Base-by-base conservation (phyloP, 129 eudicot genomes). In the Solidago caesia region DNA sequence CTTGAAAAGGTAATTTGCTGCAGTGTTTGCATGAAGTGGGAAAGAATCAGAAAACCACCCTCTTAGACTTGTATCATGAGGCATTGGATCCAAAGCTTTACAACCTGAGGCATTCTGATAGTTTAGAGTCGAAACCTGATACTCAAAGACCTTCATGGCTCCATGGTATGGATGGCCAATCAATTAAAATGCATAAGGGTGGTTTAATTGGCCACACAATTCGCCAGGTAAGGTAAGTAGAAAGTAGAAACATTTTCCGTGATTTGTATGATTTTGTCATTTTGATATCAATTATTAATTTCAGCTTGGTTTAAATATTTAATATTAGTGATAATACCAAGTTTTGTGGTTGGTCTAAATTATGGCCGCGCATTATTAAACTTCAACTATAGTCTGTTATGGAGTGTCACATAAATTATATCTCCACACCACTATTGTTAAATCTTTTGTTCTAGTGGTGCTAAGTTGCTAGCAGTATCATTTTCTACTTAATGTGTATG, bases 21-120 rank as follows among this genome's bases (percentile, higher is more conserved):
- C 87, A 93, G 98, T 86, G 98, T 63, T 77, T 90, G 68, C 80
- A 84, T 67, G 97, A 87, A 85, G 96, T 77, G 46, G 96, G 88
- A 79, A 87, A 82, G 85, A 56, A 56, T 70, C 79, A 71, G 45
- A 87, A 87, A 68, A 68, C 82, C 48, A 77, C 82, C 68, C 80
- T 94, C 70, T 80, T 94, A 44, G 96, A 94, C 72, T 76, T 90
- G 71, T 88, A 86, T 77, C 71, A 82, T 44, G 96, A 94, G 81
- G 83, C 84, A 12, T 85, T 90, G 60, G 87, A 90, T 82, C 96
- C 97, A 63, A 83, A 84, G 68, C 62, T 75, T 59, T 71, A 48
- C 53, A 77, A 79, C 39, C 69, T 84, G 64, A 75, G 80, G 70
- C 57, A 67, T 68, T 80, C 84, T 76, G 79, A 76, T 74, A 16